Evolutionary conservation across 306 rosid species (phyloP).

Genomic region (Sicyos baderoa): DNA sequence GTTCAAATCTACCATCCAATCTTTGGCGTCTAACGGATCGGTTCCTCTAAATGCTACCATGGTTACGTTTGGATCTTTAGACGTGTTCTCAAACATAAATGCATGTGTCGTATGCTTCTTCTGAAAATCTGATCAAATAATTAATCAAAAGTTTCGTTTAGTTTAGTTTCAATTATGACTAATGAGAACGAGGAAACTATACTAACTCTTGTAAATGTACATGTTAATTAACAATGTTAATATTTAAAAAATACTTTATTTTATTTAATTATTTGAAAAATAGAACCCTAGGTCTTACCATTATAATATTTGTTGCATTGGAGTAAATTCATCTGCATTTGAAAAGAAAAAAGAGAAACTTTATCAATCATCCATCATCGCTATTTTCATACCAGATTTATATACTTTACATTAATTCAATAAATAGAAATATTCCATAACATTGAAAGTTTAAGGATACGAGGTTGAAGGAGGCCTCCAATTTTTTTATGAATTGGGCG

Average conservation of each 20-base stretch:
- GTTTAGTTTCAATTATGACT: neutral
- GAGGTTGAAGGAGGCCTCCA: too few species aligned
- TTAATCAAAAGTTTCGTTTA: neutral
- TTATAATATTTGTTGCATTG: constrained; percentile 30
- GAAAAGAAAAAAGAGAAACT: neutral
- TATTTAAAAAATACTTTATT: too few species aligned
- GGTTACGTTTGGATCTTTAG: constrained; percentile 35
- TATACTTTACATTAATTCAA: too few species aligned
- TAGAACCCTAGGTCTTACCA: constrained; percentile 13
- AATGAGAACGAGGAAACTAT: neutral
- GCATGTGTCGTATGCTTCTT: constrained; percentile 37
- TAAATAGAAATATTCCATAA: too few species aligned
- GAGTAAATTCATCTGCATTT: constrained; percentile 31
- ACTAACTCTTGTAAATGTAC: too few species aligned
- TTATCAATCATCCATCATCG: neutral
- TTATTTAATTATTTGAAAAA: too few species aligned
- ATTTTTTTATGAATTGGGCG: too few species aligned
- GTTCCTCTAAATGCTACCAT: constrained; percentile 79
- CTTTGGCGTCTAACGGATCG: constrained; percentile 38
- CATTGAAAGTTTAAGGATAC: too few species aligned
- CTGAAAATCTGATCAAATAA: constrained; percentile 36
- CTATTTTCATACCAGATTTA: too few species aligned
- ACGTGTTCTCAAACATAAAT: constrained; percentile 39
- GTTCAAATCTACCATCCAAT: constrained; percentile 51
- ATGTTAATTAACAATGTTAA: too few species aligned